phyloP scores from a whole-genome alignment of 768 basidiomycete genomes.

The Calocera viscosa region DNA sequence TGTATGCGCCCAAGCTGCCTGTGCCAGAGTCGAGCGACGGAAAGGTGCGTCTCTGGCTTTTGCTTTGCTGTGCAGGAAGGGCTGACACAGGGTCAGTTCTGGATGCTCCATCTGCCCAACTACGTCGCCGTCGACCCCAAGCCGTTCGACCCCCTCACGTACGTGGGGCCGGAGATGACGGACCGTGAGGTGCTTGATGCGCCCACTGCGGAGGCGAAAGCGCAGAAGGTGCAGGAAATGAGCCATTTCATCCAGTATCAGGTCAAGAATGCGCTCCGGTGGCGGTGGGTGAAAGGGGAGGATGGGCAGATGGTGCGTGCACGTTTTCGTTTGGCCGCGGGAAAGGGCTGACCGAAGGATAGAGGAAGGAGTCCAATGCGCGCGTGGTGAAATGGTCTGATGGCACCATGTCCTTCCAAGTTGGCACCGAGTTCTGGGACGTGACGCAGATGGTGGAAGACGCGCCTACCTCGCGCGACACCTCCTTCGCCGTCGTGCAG shows the following conservation, averaged over 20 bases:
- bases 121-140: slow-evolving; percentile 81
- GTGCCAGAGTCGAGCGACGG: slow-evolving; percentile 68
- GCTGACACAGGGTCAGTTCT: slow-evolving; percentile 43
- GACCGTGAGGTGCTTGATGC: slow-evolving; percentile 42
- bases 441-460: slow-evolving; percentile 68
- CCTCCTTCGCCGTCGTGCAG: slow-evolving; percentile 82
- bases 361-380: slow-evolving; percentile 81
- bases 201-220: slow-evolving; percentile 29
- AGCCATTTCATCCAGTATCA: slow-evolving; percentile 76
- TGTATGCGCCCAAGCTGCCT: slow-evolving; percentile 78
- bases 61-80: background rate
- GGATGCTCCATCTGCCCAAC: slow-evolving; percentile 89
- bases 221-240: slow-evolving; percentile 55
- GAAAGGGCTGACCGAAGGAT: too few relatives aligned
- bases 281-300: slow-evolving; percentile 81
- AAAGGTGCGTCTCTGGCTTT: slow-evolving; percentile 41
- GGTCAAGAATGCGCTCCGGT: slow-evolving; percentile 88
- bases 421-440: slow-evolving; percentile 92
- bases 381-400: slow-evolving; percentile 94
- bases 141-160: slow-evolving; percentile 79
- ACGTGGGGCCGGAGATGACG: slow-evolving; percentile 71
- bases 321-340: too few relatives aligned
- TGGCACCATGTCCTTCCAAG: slow-evolving; percentile 73
- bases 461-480: slow-evolving; percentile 61
- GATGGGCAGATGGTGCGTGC: slow-evolving; percentile 65